Evolutionary conservation across 2,329 filamentous ascomycete species (phyloP), one percentile per base, ranked within the genome.

Genomic region (Aspergillus bombycis): DNA sequence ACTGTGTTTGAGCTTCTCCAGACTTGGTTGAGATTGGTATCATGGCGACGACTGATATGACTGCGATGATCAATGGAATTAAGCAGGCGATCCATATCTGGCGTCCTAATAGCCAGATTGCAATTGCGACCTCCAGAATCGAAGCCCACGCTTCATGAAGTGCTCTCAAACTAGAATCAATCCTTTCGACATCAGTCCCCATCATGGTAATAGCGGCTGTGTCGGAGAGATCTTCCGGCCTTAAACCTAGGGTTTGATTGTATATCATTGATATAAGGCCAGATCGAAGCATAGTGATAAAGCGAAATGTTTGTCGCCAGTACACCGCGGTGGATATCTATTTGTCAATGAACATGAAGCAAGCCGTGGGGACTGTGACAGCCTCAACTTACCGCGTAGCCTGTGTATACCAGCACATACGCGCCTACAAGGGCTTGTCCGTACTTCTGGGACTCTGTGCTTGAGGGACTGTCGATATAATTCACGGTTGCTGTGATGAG

Each of bases 141-240:
- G 72, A 72, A 7, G 75, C 76, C 72, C 78, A 80, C 6, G 68
- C 65, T 48, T 76, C 75, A 55, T 79, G 75, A 11, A 77, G 45
- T 7, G 56, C 56, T 8, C 60, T 48, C 36, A 76, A 61, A 16
- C 71, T 70, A 9, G 60, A 57, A 0, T 67, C 65, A 5, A 79
- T 74, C 19, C 74, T 70, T 38, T 77, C 73, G 2, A 83, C 75
- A 55, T 83, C 81, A 0, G 80, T 77, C 4, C 78, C 79, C 80
- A 84, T 84, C 9, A 83, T 71, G 0, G 80, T 82, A 2, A 80
- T 67, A 1, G 80, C 75, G 0, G 76, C 74, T 6, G 72, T 74
- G 7, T 79, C 78, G 36, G 79, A 74, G 32, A 77, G 70, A 1
- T 74, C 65, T 12, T 28, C 23, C 12, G 21, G 9, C 4, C 21